Conservation (phyloP, 108 stramenopile genomes). For the Chaetoceros muelleri region DNA sequence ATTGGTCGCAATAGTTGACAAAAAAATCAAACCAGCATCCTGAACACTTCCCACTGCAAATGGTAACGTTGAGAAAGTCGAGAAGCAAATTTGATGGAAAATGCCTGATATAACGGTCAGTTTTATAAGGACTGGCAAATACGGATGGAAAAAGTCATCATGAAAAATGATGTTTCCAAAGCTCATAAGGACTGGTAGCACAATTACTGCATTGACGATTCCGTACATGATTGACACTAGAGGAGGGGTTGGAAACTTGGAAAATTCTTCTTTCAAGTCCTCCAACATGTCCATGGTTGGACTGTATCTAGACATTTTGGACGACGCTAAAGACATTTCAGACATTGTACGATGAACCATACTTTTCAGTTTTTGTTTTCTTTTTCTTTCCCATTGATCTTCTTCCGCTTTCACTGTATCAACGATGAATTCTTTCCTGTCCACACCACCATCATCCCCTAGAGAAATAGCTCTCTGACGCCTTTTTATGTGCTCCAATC, state of each 20-base stretch:
- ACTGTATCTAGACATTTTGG: not conserved
- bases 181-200: conserved; percentile 77
- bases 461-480: not conserved
- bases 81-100: conserved; percentile 91
- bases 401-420: not conserved
- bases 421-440: not conserved
- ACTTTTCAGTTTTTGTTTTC: not conserved
- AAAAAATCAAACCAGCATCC: conserved; percentile 97
- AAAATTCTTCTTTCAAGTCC: not conserved
- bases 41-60: conserved; percentile 96
- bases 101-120: conserved; percentile 71
- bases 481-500: not conserved
- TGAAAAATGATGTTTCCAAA: conserved; percentile 85
- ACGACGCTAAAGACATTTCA: not conserved
- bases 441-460: not conserved
- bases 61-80: conserved; percentile 63
- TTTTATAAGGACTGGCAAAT: conserved; percentile 71
- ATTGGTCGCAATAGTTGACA: conserved; percentile 73
- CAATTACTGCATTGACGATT: conserved; percentile 67
- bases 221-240: conserved; percentile 47
- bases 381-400: not conserved
- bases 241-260: conserved; percentile 8
- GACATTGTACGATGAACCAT: not conserved
- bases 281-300: not conserved
- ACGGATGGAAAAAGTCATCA: conserved; percentile 63